Evolutionary conservation across 1,139 yeast genomes (phyloP).

Genomic region (Blastobotrys serpentis): DNA sequence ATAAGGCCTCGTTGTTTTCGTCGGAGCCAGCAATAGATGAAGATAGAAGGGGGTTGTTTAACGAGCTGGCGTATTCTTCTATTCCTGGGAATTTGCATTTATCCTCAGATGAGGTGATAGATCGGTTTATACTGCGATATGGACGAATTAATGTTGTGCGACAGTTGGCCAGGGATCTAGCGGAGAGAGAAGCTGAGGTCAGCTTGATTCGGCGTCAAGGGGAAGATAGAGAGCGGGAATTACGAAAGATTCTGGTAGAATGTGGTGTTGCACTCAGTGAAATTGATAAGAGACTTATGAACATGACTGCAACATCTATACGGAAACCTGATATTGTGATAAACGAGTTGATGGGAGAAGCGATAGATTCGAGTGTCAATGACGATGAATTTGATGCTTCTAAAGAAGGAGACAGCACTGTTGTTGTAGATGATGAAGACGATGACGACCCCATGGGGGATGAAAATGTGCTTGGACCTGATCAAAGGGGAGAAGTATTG

Average conservation of each 20-base stretch:
- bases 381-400: background rate
- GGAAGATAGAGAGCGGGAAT: constrained; percentile 47
- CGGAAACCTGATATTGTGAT: constrained; percentile 30
- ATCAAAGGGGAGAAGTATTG: too few species aligned
- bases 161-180: constrained; percentile 51
- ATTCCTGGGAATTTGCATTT: constrained; percentile 43
- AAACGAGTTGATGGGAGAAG: constrained; percentile 37
- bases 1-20: constrained; percentile 16
- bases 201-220: constrained; percentile 44
- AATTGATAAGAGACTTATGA: constrained; percentile 43
- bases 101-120: constrained; percentile 38
- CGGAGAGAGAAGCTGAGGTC: constrained; percentile 50
- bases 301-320: constrained; percentile 29
- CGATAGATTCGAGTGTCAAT: constrained; percentile 25
- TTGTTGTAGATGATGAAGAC: background rate
- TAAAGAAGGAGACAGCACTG: background rate
- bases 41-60: constrained; percentile 27
- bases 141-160: constrained; percentile 47
- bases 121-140: constrained; percentile 42
- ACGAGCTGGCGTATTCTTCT: constrained; percentile 29
- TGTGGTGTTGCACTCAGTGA: constrained; percentile 49
- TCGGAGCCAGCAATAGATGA: constrained; percentile 13
- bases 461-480: too few species aligned
- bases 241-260: constrained; percentile 45
- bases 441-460: background rate